phyloP scores from a whole-genome alignment of 2,329 filamentous ascomycete species.

The Aschersonia sp. region DNA sequence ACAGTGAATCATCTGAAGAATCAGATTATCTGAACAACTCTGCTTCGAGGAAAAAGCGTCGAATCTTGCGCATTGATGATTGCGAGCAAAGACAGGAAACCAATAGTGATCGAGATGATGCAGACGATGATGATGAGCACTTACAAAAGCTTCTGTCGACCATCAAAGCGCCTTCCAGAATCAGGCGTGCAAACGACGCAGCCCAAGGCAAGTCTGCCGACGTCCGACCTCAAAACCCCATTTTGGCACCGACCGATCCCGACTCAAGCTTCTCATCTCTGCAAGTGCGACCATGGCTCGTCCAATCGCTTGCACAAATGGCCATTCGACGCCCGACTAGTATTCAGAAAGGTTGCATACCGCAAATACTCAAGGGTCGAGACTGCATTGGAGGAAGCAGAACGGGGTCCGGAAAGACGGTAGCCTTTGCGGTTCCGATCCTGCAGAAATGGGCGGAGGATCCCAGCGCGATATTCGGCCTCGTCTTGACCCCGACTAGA shows the following conservation, averaged over 20 bases:
- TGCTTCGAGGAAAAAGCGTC: slow-evolving; percentile 30
- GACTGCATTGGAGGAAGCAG: slow-evolving; percentile 92
- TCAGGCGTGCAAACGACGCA: slow-evolving; percentile 24
- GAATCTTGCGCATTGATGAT: slow-evolving; percentile 17
- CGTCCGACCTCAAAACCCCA: slow-evolving; percentile 15
- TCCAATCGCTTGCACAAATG: slow-evolving; percentile 59
- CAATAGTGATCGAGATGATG: slow-evolving; percentile 9
- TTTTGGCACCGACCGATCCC: slow-evolving; percentile 37
- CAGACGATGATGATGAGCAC: slow-evolving; percentile 13
- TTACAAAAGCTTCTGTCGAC: slow-evolving; percentile 22
- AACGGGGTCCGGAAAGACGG: slow-evolving; percentile 94
- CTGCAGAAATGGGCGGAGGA: slow-evolving; percentile 88
- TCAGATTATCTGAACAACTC: slow-evolving; percentile 35
- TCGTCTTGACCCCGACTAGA: slow-evolving; percentile 79
- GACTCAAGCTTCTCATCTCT: slow-evolving; percentile 58
- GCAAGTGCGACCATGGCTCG: slow-evolving; percentile 72
- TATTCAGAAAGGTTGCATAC: slow-evolving; percentile 88
- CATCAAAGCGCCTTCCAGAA: slow-evolving; percentile 37
- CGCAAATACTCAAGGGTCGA: slow-evolving; percentile 76
- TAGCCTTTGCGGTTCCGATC: slow-evolving; percentile 90
- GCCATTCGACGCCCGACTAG: slow-evolving; percentile 81
- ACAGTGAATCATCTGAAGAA: slow-evolving; percentile 16
- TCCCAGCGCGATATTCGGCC: slow-evolving; percentile 77
- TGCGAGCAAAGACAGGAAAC: slow-evolving; percentile 16
- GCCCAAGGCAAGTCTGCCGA: slow-evolving; percentile 7